A percentile compares a stretch with the other conserved stretches of the same genome.
Evolutionary conservation across 345 rosid genomes (phyloP).

Genomic region (Carallia pectinifolia): DNA sequence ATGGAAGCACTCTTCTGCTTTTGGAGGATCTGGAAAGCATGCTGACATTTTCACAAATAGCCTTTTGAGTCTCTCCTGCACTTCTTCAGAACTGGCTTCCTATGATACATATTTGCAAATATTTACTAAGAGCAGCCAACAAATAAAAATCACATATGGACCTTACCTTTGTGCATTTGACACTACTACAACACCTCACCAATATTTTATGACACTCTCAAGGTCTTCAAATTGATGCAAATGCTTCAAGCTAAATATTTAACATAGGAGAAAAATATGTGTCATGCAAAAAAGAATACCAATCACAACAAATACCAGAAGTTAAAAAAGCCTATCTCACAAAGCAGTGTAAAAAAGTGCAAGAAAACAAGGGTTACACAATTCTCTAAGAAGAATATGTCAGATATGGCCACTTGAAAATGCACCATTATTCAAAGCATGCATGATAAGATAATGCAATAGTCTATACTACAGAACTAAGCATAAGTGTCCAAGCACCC

Average conservation of each 20-base stretch:
- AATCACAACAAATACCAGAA: not conserved
- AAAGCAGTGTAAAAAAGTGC: not conserved
- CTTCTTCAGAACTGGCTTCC: slow-evolving; percentile 54
- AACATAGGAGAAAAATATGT: not conserved
- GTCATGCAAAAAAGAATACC: not conserved
- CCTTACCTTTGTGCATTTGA: not conserved
- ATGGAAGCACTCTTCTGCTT: slow-evolving; percentile 70
- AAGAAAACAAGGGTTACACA: not conserved
- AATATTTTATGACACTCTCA: not conserved
- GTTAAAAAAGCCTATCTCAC: not conserved
- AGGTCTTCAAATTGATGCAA: not conserved
- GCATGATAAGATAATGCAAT: too few relatives aligned
- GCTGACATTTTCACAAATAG: slow-evolving; percentile 67
- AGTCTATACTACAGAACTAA: too few relatives aligned
- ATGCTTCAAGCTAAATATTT: not conserved
- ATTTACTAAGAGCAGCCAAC: slow-evolving; percentile 9
- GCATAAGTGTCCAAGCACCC: too few relatives aligned
- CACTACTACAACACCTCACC: not conserved
- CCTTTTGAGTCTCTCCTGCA: slow-evolving; percentile 39
- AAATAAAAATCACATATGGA: not conserved
- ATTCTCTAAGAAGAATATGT: too few relatives aligned
- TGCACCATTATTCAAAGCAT: too few relatives aligned
- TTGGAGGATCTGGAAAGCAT: slow-evolving; percentile 66
- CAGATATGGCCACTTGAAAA: too few relatives aligned
- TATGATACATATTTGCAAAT: slow-evolving; percentile 33